Evolutionary conservation across 192 early-diverging fungal genomes (phyloP), one percentile per base, ranked within the genome.

Genomic region (Coemansia javaensis): DNA sequence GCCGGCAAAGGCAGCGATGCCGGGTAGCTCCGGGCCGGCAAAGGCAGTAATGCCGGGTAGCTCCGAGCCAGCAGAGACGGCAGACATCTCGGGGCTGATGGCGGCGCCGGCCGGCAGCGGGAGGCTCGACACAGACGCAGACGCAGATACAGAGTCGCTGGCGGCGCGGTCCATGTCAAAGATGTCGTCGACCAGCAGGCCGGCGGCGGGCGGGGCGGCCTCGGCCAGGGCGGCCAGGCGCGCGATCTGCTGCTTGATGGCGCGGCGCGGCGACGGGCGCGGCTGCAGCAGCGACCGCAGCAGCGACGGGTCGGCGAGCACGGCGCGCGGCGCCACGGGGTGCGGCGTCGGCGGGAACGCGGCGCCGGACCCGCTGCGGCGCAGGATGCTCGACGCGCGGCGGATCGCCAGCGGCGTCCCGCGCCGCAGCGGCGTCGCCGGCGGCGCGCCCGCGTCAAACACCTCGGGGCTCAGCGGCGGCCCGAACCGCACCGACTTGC

Each of bases 401-500:
- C 44, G 47, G 9, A 66, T 54, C 47, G 53, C 64, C 59, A 75
- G 32, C 20, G 71, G 71, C 25, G 72, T 76, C n/a, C 81, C 81
- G 5, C 79, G 77, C 4, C 67, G 66, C 25, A 83, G 41, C 2
- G 81, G 81, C 12, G 81, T 79, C 3, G 67, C 56, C 4, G 79
- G 76, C 35, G 81, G 81, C 15, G 72, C 67, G 2, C 47, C 20
- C n/a, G 59, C 44, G 34, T 81, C 79, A 49, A 81, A 83, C 50
- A 83, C 39, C 48, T 83, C 81, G 5, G 81, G 81, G n/a, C 76
- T 76, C 14, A 83, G 53, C 11, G 71, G 60, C 7, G 81, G 81
- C 20, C 81, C 81, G 44, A 83, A 83, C 33, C 73, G 50, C 17
- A 76, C 73, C 0, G 58, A 53, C 34, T 65, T 73, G 45, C 66